A percentile compares a stretch with the other conserved stretches of the same genome.
Conservation (phyloP, 345 rosid genomes). For the Turnera subulata region DNA sequence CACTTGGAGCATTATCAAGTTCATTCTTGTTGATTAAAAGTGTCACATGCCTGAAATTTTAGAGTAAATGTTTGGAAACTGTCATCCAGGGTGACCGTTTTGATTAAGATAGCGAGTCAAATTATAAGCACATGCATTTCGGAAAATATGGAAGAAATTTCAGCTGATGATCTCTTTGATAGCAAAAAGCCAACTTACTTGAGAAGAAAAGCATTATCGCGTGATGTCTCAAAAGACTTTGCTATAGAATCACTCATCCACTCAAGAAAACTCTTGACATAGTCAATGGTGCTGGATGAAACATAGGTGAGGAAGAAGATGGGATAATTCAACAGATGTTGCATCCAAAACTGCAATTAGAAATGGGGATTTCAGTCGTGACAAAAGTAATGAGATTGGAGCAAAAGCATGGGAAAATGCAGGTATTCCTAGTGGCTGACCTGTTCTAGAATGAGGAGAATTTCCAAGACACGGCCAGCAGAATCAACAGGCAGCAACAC, state of each 20-base stretch:
- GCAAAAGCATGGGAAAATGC: slow-evolving; percentile 5
- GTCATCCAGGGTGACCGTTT: slow-evolving; percentile 1
- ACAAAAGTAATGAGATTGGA: slow-evolving; percentile 12
- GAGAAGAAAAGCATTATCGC: slow-evolving; percentile 93
- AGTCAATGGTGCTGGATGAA: slow-evolving; percentile 91
- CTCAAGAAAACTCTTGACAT: slow-evolving; percentile 96
- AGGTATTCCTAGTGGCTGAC: slow-evolving; percentile 29
- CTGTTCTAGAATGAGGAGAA: slow-evolving; percentile 86
- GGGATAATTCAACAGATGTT: slow-evolving; percentile 63
- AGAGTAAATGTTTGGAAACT: neutral
- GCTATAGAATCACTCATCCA: slow-evolving; percentile 99
- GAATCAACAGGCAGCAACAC: slow-evolving; percentile 91
- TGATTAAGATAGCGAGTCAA: no score
- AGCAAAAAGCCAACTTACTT: slow-evolving; percentile 41
- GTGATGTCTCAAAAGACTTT: slow-evolving; percentile 93
- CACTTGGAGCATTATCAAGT: slow-evolving; percentile 78
- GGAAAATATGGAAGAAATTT: neutral
- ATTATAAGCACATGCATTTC: neutral
- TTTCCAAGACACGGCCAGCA: slow-evolving; percentile 90
- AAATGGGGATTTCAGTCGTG: slow-evolving; percentile 21
- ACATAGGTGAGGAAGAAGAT: slow-evolving; percentile 88
- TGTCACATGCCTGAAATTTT: slow-evolving; percentile 64
- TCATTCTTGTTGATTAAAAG: slow-evolving; percentile 84
- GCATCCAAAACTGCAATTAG: slow-evolving; percentile 64
- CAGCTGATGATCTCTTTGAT: neutral